Conservation (phyloP, 2,329 filamentous ascomycete species). For the Trichoderma sp. region DNA sequence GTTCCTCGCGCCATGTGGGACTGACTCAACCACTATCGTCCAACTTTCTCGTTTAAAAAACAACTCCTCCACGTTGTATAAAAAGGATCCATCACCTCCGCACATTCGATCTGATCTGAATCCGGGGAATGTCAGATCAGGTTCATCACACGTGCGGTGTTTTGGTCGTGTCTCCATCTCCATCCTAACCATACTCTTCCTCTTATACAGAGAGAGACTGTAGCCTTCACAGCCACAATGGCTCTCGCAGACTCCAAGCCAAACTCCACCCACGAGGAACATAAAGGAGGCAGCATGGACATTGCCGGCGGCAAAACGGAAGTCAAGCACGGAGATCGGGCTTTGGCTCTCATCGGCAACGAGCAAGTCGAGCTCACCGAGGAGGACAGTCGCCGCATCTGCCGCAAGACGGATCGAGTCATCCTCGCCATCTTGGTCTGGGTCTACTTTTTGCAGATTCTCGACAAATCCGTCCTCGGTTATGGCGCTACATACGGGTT, state of each 20-base stretch:
- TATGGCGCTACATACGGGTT: conserved; percentile 62
- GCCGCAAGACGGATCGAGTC: conserved; percentile 62
- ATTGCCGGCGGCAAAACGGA: conserved; percentile 1
- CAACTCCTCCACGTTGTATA: conserved; percentile 1
- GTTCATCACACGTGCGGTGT: background rate
- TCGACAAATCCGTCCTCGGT: conserved; percentile 62
- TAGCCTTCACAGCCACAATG: background rate
- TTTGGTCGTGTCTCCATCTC: background rate
- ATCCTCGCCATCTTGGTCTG: conserved; percentile 60
- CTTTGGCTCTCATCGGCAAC: conserved; percentile 1
- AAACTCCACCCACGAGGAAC: conserved; percentile 3
- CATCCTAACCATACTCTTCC: background rate
- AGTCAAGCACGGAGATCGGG: background rate
- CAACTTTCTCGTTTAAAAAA: background rate
- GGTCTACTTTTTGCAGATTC: conserved; percentile 61
- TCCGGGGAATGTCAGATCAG: background rate
- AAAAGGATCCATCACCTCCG: background rate
- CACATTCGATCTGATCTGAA: background rate
- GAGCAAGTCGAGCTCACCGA: conserved; percentile 29
- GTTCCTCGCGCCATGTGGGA: background rate
- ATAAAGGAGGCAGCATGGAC: background rate
- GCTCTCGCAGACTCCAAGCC: background rate
- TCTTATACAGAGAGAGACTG: background rate
- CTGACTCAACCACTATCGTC: conserved; percentile 1
- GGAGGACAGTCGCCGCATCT: conserved; percentile 49